Base-by-base conservation (phyloP, 495 filamentous ascomycete genomes). In the Penicillium waksmanii region DNA sequence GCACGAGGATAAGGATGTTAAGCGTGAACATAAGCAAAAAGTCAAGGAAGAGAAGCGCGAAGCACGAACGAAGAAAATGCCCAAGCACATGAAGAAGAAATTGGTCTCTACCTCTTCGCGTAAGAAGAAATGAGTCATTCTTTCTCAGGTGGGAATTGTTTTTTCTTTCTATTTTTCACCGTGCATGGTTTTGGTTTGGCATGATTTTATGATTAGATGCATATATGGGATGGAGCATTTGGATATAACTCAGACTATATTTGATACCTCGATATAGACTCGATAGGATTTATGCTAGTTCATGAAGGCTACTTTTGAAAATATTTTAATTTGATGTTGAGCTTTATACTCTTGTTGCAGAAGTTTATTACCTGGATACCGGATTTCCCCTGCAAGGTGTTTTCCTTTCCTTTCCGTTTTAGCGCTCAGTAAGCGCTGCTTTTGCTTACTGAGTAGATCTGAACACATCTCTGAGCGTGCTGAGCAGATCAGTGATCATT, bases 11-110 rank as follows among this genome's bases (percentile, higher is more conserved):
- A 97, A 98, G 74, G 91, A 93, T 17, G 82, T 77, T 34, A 98
- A 96, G 77, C 90, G 87, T 78, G 85, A 86, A 58, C 94, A 96
- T 66, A 98, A 98, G 75, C 80, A 84, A 63, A 87, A 89, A 33
- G 90, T 96, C 53, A 98, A 98, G 75, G 96, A 97, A 68, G 94
- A 91, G 63, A 96, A 97, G 77, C 85, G 90, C 44, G 93, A 96
- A 70, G 87, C 91, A 73, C 77, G 95, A 57, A 92, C 94, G 69
- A 88, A 89, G 15, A 98, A 98, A 78, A 96, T 98, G 75, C 93
- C 95, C 0, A 98, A 98, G 75, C 84, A 96, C 65, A 48, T 93
- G 33, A 98, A 98, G 82, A 96, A 96, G 77, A 66, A 66, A 7
- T 69, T 79, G 13, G 68, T 79, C 18, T 69, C 76, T 50, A 53